Evolutionary conservation across 2,329 filamentous ascomycete genomes (phyloP).

Genomic region (Exophiala phaeomuriformis): DNA sequence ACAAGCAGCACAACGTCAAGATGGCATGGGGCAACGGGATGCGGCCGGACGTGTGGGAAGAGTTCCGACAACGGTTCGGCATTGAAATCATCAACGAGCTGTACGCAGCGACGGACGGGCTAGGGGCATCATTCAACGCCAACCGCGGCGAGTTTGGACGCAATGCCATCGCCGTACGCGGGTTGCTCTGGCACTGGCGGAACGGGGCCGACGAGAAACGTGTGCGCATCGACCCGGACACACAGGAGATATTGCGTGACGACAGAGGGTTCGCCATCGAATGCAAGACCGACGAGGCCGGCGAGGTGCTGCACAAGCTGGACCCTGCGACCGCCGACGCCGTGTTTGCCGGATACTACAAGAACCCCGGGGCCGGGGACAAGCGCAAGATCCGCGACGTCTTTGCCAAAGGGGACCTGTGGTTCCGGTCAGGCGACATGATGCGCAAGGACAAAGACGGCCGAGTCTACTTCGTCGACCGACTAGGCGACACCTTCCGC

Average conservation of each 20-base stretch:
- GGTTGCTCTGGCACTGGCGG: slow-evolving; percentile 49
- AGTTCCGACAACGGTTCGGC: slow-evolving; percentile 36
- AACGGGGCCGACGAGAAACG: slow-evolving; percentile 54
- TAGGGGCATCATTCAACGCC: slow-evolving; percentile 56
- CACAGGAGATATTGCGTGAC: slow-evolving; percentile 59
- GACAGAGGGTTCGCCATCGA: slow-evolving; percentile 61
- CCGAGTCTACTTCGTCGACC: slow-evolving; percentile 68
- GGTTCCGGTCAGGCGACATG: slow-evolving; percentile 76
- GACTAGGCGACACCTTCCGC: slow-evolving; percentile 49
- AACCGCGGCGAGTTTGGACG: slow-evolving; percentile 56
- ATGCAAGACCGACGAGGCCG: slow-evolving; percentile 57
- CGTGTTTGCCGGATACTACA: slow-evolving; percentile 75
- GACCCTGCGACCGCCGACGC: slow-evolving; percentile 38
- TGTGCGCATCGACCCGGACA: slow-evolving; percentile 60
- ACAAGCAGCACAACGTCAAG: slow-evolving; percentile 39
- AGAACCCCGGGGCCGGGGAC: slow-evolving; percentile 61
- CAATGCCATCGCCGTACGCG: slow-evolving; percentile 63
- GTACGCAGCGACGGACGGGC: slow-evolving; percentile 69
- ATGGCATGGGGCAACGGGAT: slow-evolving; percentile 44
- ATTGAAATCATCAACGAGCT: slow-evolving; percentile 58
- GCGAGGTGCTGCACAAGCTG: slow-evolving; percentile 64
- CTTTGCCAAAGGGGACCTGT: slow-evolving; percentile 69
- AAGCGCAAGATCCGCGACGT: slow-evolving; percentile 69
- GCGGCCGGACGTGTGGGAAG: slow-evolving; percentile 44
- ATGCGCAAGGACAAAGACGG: slow-evolving; percentile 65